Conservation (phyloP, 2,329 filamentous ascomycete genomes). For the Drechslerella coelobrocha region DNA sequence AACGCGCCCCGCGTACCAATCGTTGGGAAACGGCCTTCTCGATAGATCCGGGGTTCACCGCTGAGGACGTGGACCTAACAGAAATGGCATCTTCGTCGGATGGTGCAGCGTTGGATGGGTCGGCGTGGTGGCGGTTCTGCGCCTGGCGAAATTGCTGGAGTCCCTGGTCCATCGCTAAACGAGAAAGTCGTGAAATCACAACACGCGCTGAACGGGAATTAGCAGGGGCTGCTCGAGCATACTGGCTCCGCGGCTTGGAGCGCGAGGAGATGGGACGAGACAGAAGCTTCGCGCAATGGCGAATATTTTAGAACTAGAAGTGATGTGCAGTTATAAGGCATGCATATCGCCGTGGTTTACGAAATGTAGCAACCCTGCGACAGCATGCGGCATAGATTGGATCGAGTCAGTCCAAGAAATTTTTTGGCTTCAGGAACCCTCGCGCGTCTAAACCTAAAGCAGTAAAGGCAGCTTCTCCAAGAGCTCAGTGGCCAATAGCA, state of each 20-base stretch:
- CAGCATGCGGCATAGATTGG: too few species aligned
- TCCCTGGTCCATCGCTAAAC: conserved; percentile 30
- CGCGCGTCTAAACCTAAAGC: conserved; percentile 32
- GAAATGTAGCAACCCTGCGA: too few species aligned
- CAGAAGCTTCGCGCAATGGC: too few species aligned
- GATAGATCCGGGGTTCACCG: conserved; percentile 11
- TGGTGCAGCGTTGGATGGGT: conserved; percentile 2
- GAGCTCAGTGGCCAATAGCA: conserved; percentile 15
- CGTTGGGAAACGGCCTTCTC: conserved; percentile 17
- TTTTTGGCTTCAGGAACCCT: too few species aligned
- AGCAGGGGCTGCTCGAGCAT: too few species aligned
- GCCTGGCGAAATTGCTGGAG: conserved; percentile 39
- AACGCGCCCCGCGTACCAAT: conserved; percentile 15
- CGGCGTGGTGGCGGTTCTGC: conserved; percentile 15
- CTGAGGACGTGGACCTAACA: conserved; percentile 12
- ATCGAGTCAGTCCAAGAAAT: too few species aligned
- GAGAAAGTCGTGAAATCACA: background rate
- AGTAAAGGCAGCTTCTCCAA: background rate
- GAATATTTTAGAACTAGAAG: too few species aligned
- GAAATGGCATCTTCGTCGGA: conserved; percentile 31
- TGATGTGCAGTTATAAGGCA: too few species aligned
- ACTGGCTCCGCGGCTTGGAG: too few species aligned
- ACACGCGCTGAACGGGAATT: background rate
- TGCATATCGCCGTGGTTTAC: too few species aligned
- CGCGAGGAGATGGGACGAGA: too few species aligned